Base-by-base conservation (phyloP, 2,329 filamentous ascomycete genomes). In the Delphinella strobiligena region DNA sequence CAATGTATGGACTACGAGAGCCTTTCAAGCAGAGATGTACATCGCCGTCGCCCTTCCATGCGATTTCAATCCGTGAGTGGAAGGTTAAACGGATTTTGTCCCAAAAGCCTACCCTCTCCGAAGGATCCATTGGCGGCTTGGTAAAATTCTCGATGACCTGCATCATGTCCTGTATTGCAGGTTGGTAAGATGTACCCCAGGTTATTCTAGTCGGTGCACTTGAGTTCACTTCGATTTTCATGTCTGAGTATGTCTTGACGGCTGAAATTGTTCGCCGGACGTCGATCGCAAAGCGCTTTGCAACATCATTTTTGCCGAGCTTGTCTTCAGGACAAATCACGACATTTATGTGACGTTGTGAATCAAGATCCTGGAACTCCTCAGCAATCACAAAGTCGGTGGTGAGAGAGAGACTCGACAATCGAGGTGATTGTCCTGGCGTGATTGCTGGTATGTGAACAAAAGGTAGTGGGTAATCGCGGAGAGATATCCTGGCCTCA, bases 101-200 rank as follows among this genome's bases (percentile, higher is more conserved):
- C 91, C 91, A 98, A 65, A 98, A 98, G 3, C 91, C 91, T 34
- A 93, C 86, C 41, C 82, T 74, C 48, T 98, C 93, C 0, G 91
- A 96, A 1, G 84, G 82, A 58, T 98, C 93, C 19, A 95, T 71
- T 47, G 89, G 88, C 5, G 89, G 86, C 56, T 98, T 98, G 1
- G 89, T 95, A 58, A 98, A 96, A 2, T 84, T 89, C 61, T 98
- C 91, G 45, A 98, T 83, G 18, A 88, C 88, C 74, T 96, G 95
- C 91, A 98, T 98, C 82, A 96, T 94, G 55, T 98, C 93, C 59
- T 98, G 91, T 36, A 98, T 89, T 1, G 89, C 89, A 19, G 93
- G 91, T 54, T 98, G 93, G 54, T 96, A 98, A 2, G 88, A 94
- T 34, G 91, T 88, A 5, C 88, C 88, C 93, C 91, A 98, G 0